Evolutionary conservation across 1,284 basidiomycete genomes (phyloP).

Genomic region (Fomitopsis schrenkii): DNA sequence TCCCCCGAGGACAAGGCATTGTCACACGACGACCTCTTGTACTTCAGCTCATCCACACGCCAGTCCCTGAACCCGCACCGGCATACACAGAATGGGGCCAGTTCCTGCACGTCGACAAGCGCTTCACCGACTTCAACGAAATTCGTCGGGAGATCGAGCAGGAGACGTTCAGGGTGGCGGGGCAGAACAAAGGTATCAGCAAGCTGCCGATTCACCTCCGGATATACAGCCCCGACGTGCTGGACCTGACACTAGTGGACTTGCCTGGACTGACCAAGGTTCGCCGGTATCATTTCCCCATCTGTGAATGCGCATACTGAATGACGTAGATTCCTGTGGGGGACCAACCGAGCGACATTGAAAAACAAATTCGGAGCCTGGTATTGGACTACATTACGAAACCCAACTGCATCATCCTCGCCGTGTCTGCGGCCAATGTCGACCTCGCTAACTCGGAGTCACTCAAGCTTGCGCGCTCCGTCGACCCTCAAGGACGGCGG

Average conservation of each 20-base stretch:
- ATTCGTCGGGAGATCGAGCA: conserved; percentile 97
- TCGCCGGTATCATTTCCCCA: conserved; percentile 18
- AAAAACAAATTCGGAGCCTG: conserved; percentile 92
- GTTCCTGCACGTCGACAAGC: conserved; percentile 94
- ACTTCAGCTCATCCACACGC: conserved; percentile 92
- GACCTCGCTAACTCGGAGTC: conserved; percentile 98
- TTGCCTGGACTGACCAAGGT: conserved; percentile 95
- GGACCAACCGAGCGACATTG: conserved; percentile 93
- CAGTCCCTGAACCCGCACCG: conserved; percentile 41
- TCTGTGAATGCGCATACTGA: not conserved
- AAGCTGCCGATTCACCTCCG: conserved; percentile 92
- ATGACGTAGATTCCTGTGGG: conserved; percentile 76
- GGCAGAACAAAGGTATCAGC: conserved; percentile 98
- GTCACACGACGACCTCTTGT: conserved; percentile 94
- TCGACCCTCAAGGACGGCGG: conserved; percentile 93
- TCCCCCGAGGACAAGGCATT: conserved; percentile 91
- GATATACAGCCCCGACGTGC: conserved; percentile 93
- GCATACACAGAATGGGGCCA: conserved; percentile 87
- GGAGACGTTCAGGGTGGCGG: conserved; percentile 96
- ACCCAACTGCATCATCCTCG: conserved; percentile 95
- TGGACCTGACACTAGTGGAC: conserved; percentile 95
- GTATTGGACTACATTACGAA: conserved; percentile 96
- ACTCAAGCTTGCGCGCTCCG: conserved; percentile 91
- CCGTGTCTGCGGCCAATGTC: conserved; percentile 96
- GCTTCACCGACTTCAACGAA: conserved; percentile 93